These are phyloP conservation scores for Cryoendolithus antarcticus DNA, from an alignment of 2,329 filamentous ascomycete species.

Conservation along the genomic window DNA sequence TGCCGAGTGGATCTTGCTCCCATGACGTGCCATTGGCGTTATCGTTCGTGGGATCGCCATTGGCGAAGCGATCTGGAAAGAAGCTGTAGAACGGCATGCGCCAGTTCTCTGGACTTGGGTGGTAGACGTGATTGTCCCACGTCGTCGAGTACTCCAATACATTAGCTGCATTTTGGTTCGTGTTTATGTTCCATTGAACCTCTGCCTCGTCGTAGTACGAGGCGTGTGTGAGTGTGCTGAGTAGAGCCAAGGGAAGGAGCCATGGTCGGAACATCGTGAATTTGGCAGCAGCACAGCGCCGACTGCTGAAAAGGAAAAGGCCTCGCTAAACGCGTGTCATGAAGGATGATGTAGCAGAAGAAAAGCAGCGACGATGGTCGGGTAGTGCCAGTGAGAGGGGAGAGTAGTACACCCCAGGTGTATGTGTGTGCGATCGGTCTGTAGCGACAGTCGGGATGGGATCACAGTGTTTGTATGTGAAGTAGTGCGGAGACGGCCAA, in stretches of 20 bases:
- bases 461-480: too few species aligned
- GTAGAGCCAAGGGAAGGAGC: slow-evolving; percentile 5
- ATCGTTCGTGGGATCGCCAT: slow-evolving; percentile 53
- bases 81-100: slow-evolving; percentile 54
- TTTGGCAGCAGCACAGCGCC: slow-evolving; percentile 4
- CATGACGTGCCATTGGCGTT: slow-evolving; percentile 48
- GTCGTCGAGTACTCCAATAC: slow-evolving; percentile 47
- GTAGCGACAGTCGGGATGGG: too few species aligned
- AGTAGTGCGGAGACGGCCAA: too few species aligned
- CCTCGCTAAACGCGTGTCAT: slow-evolving; percentile 25
- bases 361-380: too few species aligned
- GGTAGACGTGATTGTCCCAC: slow-evolving; percentile 42
- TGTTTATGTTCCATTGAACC: slow-evolving; percentile 48
- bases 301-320: slow-evolving; percentile 20
- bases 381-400: too few species aligned
- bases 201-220: slow-evolving; percentile 37
- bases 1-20: slow-evolving; percentile 48
- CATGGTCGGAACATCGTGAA: slow-evolving; percentile 7
- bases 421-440: too few species aligned
- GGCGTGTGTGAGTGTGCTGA: slow-evolving; percentile 7
- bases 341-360: too few species aligned
- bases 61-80: slow-evolving; percentile 52
- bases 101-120: slow-evolving; percentile 48
- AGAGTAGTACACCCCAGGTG: too few species aligned
- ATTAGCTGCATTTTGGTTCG: slow-evolving; percentile 42